These are phyloP conservation scores for Aquanectria penicillioides DNA, from an alignment of 2,329 filamentous ascomycete species.

Conservation along the genomic window DNA sequence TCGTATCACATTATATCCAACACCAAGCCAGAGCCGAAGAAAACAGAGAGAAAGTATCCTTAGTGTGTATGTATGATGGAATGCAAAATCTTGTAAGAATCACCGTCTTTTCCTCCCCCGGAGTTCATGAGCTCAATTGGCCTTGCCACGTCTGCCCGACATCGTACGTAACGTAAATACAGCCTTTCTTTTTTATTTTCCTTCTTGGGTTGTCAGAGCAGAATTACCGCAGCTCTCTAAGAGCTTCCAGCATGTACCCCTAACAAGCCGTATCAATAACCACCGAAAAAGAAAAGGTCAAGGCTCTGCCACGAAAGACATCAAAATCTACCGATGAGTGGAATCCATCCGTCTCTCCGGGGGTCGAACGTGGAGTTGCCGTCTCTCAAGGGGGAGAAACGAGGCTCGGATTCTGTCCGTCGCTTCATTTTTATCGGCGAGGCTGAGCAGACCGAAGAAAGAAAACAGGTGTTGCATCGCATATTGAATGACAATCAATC, in stretches of 20 bases:
- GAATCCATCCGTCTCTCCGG: conserved; percentile 3
- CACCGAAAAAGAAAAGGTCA: conserved; percentile 22
- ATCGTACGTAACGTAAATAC: conserved; percentile 30
- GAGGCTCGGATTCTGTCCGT: conserved; percentile 22
- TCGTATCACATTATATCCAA: neutral
- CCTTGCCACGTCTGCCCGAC: conserved; percentile 17
- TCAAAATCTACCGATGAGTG: conserved; percentile 9
- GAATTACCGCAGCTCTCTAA: conserved; percentile 19
- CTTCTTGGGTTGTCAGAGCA: conserved; percentile 14
- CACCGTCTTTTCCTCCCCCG: conserved; percentile 20
- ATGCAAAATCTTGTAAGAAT: conserved; percentile 34
- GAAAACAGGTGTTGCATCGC: conserved; percentile 36
- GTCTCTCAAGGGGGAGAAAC: neutral
- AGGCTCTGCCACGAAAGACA: conserved; percentile 20
- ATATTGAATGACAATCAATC: conserved; percentile 39
- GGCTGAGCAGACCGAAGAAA: conserved; percentile 21
- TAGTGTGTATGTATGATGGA: conserved; percentile 31
- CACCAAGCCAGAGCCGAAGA: neutral
- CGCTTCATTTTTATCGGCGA: conserved; percentile 22
- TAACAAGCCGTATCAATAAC: conserved; percentile 7
- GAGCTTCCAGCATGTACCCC: conserved; percentile 17
- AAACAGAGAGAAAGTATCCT: neutral
- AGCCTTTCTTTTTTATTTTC: conserved; percentile 32
- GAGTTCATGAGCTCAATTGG: conserved; percentile 20
- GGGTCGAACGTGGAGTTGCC: neutral